Evolutionary conservation across 108 stramenopile genomes (phyloP).

Genomic region (Cyclotella choctawhatcheeana): DNA sequence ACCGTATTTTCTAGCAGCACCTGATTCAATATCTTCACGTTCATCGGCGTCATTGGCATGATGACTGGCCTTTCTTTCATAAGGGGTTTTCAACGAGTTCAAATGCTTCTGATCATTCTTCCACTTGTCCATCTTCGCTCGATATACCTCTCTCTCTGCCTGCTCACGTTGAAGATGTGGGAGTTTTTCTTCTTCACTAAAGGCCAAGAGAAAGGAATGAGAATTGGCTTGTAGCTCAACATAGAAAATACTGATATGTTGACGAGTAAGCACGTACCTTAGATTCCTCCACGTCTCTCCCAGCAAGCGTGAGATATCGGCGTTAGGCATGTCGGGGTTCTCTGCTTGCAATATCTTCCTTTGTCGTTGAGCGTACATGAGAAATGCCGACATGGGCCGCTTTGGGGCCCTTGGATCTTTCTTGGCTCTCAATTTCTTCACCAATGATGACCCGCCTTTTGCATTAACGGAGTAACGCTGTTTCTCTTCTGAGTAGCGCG

Average conservation of each 20-base stretch:
- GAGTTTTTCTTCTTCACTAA: slow-evolving; percentile 21
- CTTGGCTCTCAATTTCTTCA: slow-evolving; percentile 38
- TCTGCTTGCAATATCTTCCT: slow-evolving; percentile 27
- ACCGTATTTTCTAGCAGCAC: slow-evolving; percentile 11
- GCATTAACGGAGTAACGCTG: slow-evolving; percentile 9
- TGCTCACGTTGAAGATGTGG: slow-evolving; percentile 44
- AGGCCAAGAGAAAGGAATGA: neutral
- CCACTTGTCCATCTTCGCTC: slow-evolving; percentile 40
- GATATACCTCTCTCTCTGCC: slow-evolving; percentile 37
- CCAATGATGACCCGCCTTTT: slow-evolving; percentile 7
- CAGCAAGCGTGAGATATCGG: slow-evolving; percentile 45
- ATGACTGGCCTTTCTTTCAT: neutral
- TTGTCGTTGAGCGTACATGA: slow-evolving; percentile 39
- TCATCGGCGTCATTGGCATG: slow-evolving; percentile 9
- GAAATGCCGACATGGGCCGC: slow-evolving; percentile 48
- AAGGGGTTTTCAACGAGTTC: slow-evolving; percentile 20
- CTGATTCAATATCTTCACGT: slow-evolving; percentile 33
- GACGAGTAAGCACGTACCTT: neutral
- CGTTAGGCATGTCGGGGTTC: slow-evolving; percentile 45
- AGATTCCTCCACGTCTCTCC: slow-evolving; percentile 24
- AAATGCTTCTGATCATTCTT: slow-evolving; percentile 38
- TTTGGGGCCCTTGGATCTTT: slow-evolving; percentile 48
- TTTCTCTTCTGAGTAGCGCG: slow-evolving; percentile 39
- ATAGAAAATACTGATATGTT: neutral
- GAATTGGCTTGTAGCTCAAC: neutral